Percentiles rank a stretch among this genome's conserved stretches.
Conservation (phyloP, 176 grass and related monocot species). For the Melocanna baccifera region DNA sequence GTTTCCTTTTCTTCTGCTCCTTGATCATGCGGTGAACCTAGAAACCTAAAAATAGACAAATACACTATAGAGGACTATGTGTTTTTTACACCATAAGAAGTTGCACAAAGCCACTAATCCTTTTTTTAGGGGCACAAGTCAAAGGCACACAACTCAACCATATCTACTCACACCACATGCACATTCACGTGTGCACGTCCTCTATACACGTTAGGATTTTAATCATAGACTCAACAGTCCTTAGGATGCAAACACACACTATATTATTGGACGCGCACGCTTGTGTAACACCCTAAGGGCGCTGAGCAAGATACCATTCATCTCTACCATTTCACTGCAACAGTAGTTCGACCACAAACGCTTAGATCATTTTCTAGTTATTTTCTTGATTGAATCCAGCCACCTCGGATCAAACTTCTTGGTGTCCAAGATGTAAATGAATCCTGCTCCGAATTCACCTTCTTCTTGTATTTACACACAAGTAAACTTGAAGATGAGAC, state of each 20-base stretch:
- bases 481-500: background rate
- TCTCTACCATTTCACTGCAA: background rate
- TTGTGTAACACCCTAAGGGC: no score
- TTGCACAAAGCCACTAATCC: background rate
- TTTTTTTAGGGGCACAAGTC: background rate
- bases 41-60: background rate
- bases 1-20: background rate
- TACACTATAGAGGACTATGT: background rate
- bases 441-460: background rate
- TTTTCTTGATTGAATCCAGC: background rate
- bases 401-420: background rate
- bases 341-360: background rate
- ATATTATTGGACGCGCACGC: no score
- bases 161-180: no score
- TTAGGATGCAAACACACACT: no score
- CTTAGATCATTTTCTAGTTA: background rate
- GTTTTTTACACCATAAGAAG: background rate
- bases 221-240: no score
- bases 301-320: background rate
- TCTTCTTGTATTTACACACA: background rate
- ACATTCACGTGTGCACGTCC: fast-evolving
- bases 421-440: background rate
- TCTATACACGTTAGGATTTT: no score
- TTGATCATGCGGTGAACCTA: background rate
- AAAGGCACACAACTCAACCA: no score